Conservation (phyloP, 495 filamentous ascomycete genomes). For the Neurospora tetrasperma region DNA sequence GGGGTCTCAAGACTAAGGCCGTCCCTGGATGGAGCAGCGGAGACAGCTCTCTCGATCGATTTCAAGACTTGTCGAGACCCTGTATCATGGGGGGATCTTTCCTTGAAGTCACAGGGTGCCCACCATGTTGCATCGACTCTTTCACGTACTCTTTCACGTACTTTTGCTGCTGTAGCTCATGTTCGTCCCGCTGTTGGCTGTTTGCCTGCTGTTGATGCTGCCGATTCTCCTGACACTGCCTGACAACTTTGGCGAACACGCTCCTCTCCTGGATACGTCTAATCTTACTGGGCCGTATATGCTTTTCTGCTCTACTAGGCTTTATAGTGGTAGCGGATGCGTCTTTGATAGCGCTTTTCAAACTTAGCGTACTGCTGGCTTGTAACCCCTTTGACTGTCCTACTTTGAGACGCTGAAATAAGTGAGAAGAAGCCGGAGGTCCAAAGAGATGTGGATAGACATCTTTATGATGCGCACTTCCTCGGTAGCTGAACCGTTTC, state of each 20-base stretch:
- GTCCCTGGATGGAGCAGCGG: not conserved
- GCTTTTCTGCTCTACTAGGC: not conserved
- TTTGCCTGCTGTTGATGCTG: not conserved
- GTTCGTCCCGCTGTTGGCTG: not conserved
- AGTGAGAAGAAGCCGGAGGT: not conserved
- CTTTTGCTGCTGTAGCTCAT: not conserved
- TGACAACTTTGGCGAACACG: not conserved
- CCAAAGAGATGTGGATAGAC: not conserved
- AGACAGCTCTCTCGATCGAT: not conserved
- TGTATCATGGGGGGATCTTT: not conserved
- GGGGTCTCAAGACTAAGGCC: not conserved
- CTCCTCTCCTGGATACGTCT: not conserved
- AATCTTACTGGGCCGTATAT: not conserved
- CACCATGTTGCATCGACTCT: not conserved
- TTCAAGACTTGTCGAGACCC: not conserved
- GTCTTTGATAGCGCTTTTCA: not conserved
- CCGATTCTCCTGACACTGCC: not conserved
- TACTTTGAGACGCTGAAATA: not conserved
- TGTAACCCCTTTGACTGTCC: not conserved
- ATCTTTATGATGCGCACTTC: accelerated
- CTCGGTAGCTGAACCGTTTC: not conserved
- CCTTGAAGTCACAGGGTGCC: not conserved
- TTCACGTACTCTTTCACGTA: not conserved
- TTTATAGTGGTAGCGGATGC: not conserved
- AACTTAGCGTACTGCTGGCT: not conserved